Evolutionary conservation across 176 grass and related monocot species (phyloP).

Genomic region (Triticum turgidum): DNA sequence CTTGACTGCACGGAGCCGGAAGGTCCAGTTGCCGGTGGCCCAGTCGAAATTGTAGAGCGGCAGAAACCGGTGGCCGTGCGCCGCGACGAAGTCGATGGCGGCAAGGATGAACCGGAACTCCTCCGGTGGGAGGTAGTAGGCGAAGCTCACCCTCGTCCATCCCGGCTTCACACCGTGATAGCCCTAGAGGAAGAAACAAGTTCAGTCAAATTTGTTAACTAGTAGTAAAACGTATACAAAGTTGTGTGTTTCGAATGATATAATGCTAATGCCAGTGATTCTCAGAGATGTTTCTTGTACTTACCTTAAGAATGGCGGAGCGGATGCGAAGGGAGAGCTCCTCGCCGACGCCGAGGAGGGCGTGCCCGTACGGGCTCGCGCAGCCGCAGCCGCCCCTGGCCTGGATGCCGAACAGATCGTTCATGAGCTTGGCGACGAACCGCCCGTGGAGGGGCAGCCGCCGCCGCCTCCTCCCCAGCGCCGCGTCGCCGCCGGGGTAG

Average conservation of each 20-base stretch:
- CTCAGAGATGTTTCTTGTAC: background rate
- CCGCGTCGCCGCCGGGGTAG: background rate
- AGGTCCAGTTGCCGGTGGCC: constrained; percentile 70
- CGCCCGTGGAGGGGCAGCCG: constrained; percentile 66
- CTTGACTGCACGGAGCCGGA: constrained; percentile 45
- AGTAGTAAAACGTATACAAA: background rate
- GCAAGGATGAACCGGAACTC: constrained; percentile 65
- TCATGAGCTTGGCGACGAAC: constrained; percentile 73
- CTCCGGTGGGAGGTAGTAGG: constrained; percentile 64
- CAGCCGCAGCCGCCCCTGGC: constrained; percentile 77
- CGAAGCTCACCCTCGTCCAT: constrained; percentile 83
- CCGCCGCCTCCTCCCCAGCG: background rate
- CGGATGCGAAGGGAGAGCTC: constrained; percentile 66
- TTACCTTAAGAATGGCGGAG: constrained; percentile 44
- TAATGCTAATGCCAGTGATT: background rate
- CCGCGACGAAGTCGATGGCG: constrained; percentile 67
- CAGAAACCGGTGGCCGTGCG: constrained; percentile 74
- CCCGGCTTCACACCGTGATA: constrained; percentile 79
- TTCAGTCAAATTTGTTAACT: background rate
- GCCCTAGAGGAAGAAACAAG: constrained; percentile 25
- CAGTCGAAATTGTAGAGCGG: constrained; percentile 73
- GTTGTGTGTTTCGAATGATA: background rate
- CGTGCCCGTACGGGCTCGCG: constrained; percentile 76
- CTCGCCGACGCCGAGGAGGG: constrained; percentile 50
- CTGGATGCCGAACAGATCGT: constrained; percentile 89